A percentile compares a stretch with the other conserved stretches of the same genome.
Evolutionary conservation across 495 filamentous ascomycete genomes (phyloP).

Genomic region (Penicillium steckii): DNA sequence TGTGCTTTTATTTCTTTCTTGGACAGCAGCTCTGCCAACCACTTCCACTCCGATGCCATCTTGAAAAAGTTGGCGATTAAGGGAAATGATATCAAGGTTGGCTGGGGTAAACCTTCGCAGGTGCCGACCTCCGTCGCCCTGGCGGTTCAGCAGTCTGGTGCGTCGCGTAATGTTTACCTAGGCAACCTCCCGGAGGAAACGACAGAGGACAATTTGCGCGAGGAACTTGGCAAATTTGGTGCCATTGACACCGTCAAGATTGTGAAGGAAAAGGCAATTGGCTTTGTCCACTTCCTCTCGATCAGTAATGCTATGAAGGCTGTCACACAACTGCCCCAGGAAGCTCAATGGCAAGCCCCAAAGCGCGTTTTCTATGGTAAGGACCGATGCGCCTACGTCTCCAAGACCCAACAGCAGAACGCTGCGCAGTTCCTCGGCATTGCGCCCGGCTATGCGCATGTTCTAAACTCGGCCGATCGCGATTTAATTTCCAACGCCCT

Average conservation of each 20-base stretch:
- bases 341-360: conserved; percentile 93
- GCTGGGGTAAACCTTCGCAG: conserved; percentile 98
- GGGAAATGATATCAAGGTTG: conserved; percentile 98
- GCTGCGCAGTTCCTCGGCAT: conserved; percentile 98
- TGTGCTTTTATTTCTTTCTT: conserved; percentile 99
- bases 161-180: conserved; percentile 97
- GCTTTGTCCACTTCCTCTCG: conserved; percentile 96
- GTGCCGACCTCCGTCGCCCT: conserved; percentile 95
- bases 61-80: conserved; percentile 98
- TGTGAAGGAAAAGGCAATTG: conserved; percentile 96
- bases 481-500: conserved; percentile 94
- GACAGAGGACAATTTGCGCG: conserved; percentile 85
- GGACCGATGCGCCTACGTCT: conserved; percentile 96
- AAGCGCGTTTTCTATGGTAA: conserved; percentile 98
- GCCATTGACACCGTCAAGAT: conserved; percentile 97
- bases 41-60: conserved; percentile 99
- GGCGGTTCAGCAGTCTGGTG: conserved; percentile 94
- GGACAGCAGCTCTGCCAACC: conserved; percentile 92
- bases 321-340: conserved; percentile 94
- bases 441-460: conserved; percentile 94
- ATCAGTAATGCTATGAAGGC: conserved; percentile 99
- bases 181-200: conserved; percentile 91
- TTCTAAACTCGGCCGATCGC: conserved; percentile 91
- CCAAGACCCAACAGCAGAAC: conserved; percentile 99
- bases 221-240: conserved; percentile 95